phyloP scores from a whole-genome alignment of 768 basidiomycete species.

The Leccinum variicolor region DNA sequence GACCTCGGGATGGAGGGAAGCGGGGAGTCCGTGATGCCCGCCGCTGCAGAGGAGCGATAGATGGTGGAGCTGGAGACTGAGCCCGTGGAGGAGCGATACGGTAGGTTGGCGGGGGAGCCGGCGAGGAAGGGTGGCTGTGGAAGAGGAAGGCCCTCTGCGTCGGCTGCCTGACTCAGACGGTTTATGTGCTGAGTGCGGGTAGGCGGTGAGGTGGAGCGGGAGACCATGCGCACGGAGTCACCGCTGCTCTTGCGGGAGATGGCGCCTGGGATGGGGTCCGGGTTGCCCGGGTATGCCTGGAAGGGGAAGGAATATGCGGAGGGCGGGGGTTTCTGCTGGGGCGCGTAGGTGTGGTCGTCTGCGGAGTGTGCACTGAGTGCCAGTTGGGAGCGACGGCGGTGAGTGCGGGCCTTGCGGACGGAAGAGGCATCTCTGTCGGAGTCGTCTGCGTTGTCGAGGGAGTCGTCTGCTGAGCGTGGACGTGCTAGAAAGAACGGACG shows the following conservation, averaged over 20 bases:
- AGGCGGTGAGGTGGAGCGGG: slow-evolving; percentile 24
- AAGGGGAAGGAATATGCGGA: slow-evolving; percentile 48
- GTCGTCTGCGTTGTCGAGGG: slow-evolving; percentile 25
- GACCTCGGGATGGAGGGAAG: slow-evolving; percentile 35
- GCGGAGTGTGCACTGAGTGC: slow-evolving; percentile 18
- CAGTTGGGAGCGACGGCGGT: slow-evolving; percentile 26
- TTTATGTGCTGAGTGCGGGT: slow-evolving; percentile 20
- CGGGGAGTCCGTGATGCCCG: slow-evolving; percentile 12
- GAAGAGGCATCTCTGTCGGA: slow-evolving; percentile 26
- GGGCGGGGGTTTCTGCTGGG: slow-evolving; percentile 32
- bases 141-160: slow-evolving; percentile 27
- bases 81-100: slow-evolving; percentile 36
- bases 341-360: slow-evolving; percentile 8
- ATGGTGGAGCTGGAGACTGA: slow-evolving; percentile 25
- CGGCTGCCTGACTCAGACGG: slow-evolving; percentile 12
- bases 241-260: slow-evolving; percentile 44
- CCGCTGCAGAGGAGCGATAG: slow-evolving; percentile 30
- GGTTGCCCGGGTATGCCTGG: slow-evolving; percentile 63
- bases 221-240: slow-evolving; percentile 33
- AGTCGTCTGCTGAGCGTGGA: slow-evolving; percentile 19
- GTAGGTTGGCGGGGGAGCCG: slow-evolving; percentile 28
- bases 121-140: slow-evolving; percentile 50
- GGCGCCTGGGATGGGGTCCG: slow-evolving; percentile 51
- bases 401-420: slow-evolving; percentile 19
- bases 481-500: slow-evolving; percentile 37